Conservation (phyloP, 306 rosid genomes). For the Fragaria nilgerrensis region DNA sequence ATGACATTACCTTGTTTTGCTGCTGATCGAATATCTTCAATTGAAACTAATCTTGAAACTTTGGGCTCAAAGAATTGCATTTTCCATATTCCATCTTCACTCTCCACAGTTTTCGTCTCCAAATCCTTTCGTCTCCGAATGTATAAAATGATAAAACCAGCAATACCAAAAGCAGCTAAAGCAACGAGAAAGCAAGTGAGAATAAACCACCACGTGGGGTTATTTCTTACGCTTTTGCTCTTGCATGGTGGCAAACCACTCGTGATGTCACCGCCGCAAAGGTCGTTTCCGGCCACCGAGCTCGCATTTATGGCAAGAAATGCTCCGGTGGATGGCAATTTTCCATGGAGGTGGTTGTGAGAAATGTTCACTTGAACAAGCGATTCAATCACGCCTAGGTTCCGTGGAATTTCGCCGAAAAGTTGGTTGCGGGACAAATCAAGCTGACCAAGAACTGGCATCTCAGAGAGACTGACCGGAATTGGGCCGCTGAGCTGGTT, state of each 20-base stretch:
- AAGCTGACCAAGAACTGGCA: conserved; percentile 75
- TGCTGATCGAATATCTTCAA: conserved; percentile 50
- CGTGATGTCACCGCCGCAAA: conserved; percentile 41
- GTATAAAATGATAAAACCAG: conserved; percentile 21
- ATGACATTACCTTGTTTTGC: conserved; percentile 45
- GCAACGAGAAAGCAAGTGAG: conserved; percentile 37
- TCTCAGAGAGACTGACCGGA: conserved; percentile 43
- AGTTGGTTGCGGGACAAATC: conserved; percentile 76
- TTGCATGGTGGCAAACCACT: conserved; percentile 66
- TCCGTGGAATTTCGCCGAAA: conserved; percentile 65
- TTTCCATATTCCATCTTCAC: conserved; percentile 65
- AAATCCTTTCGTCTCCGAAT: conserved; percentile 39
- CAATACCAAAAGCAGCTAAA: conserved; percentile 26
- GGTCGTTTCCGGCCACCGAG: conserved; percentile 67
- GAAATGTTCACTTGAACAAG: conserved; percentile 81
- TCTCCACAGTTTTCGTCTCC: conserved; percentile 45
- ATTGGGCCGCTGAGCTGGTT: conserved; percentile 59
- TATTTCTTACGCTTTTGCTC: conserved; percentile 12
- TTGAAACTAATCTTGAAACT: conserved; percentile 31
- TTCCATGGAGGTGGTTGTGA: conserved; percentile 67
- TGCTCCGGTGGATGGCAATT: conserved; percentile 67
- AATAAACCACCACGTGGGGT: conserved; percentile 42
- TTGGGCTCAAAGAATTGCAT: conserved; percentile 50
- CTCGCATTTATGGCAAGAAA: conserved; percentile 70
- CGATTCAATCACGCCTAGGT: conserved; percentile 50